Base-by-base conservation (phyloP, 306 rosid genomes). In the Begonia peltatifolia region DNA sequence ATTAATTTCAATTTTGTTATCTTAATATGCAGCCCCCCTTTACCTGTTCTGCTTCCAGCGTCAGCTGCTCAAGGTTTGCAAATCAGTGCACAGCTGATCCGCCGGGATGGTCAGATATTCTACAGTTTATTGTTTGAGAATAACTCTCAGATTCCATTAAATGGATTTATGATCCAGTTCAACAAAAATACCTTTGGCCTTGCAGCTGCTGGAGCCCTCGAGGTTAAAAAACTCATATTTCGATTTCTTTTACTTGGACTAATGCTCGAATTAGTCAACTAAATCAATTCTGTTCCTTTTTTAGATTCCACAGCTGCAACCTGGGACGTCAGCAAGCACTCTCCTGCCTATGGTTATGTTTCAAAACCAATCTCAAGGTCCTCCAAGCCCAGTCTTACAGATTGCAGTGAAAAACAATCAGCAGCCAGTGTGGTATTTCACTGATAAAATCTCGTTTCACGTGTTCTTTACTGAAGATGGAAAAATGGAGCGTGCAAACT, bases 101-200 rank as follows among this genome's bases (percentile, higher is more conserved):
- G 75, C 42, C 63, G 69, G 61, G 96, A 86, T 60, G 94, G 87
- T 55, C 94, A 90, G 83, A 46, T 86, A 54, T 90, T 81, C 69
- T 90, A 90, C 74, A 81, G 76, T 68, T 15, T 83, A 73, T 68
- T 77, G 75, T 86, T 86, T 17, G 96, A 90, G 70, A 90, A 90
- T 81, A 77, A 75, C 69, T 47, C 96, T 36, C 93, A 86, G 73
- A 57, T 54, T 70, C 76, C 87, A 58, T 83, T 90, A 38, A 95
- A 90, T 59, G 96, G 99, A 57, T 86, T 90, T 75, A 86, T 90
- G 99, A 90, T 90, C 68, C 99, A 90, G 57, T 90, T 90, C 69
- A 90, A 90, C 88, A 90, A 86, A 78, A 90, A 90, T 66, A 72
- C 93, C 9, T 90, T 90, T 62, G 99, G 99, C 59, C 83, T 90